A percentile compares a stretch with the other conserved stretches of the same genome.
Evolutionary conservation across 805 yeast genomes (phyloP).

Genomic region (Nakazawaea ishiwadae): DNA sequence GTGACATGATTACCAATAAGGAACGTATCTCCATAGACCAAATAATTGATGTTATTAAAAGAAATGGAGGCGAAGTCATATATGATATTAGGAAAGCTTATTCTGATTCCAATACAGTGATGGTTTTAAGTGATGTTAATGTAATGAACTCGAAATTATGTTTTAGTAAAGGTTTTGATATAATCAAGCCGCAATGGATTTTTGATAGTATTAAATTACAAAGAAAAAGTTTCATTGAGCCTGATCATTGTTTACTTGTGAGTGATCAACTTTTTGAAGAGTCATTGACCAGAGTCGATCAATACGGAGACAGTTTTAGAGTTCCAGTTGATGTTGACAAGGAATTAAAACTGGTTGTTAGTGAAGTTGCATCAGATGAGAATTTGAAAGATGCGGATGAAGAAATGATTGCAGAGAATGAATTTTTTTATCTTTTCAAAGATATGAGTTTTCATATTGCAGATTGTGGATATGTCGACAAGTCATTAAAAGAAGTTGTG

Average conservation of each 20-base stretch:
- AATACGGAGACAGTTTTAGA: slow-evolving; percentile 57
- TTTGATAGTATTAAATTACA: slow-evolving; percentile 51
- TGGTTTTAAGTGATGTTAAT: slow-evolving; percentile 31
- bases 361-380: not conserved
- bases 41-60: slow-evolving; percentile 32
- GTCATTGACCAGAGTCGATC: slow-evolving; percentile 41
- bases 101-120: slow-evolving; percentile 17
- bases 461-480: not conserved
- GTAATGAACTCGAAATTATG: slow-evolving; percentile 35
- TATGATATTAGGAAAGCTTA: slow-evolving; percentile 29
- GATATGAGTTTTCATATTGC: slow-evolving; percentile 30
- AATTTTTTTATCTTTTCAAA: slow-evolving; percentile 25
- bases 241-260: slow-evolving; percentile 47
- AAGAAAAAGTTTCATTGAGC: slow-evolving; percentile 50
- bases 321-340: slow-evolving; percentile 25
- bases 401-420: slow-evolving; percentile 15
- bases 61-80: slow-evolving; percentile 47
- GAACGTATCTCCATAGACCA: slow-evolving; percentile 28
- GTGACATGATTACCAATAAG: slow-evolving; percentile 35
- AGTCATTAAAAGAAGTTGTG: slow-evolving; percentile 7
- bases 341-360: slow-evolving; percentile 16
- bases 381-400: too few species aligned
- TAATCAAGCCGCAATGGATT: slow-evolving; percentile 69
- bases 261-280: slow-evolving; percentile 23
- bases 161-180: slow-evolving; percentile 50